phyloP scores from a whole-genome alignment of 371 early-diverging fungal genomes.

The Circinella minor region DNA sequence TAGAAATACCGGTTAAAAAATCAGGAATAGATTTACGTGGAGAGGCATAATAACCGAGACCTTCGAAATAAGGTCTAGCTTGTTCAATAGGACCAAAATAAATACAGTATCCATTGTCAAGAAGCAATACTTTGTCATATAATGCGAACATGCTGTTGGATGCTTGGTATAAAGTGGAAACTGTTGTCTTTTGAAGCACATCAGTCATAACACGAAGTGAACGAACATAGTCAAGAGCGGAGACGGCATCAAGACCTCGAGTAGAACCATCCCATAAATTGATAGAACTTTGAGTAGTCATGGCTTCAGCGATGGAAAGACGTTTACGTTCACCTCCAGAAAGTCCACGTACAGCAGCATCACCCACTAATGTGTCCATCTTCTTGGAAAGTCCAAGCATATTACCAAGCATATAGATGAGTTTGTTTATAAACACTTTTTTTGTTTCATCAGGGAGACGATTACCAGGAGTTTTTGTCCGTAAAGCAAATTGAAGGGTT shows the following conservation, averaged over 20 bases:
- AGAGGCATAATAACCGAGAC: conserved; percentile 57
- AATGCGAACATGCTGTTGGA: conserved; percentile 61
- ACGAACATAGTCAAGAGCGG: conserved; percentile 67
- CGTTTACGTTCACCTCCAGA: conserved; percentile 78
- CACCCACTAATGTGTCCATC: conserved; percentile 71
- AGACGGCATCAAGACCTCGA: conserved; percentile 76
- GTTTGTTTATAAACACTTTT: conserved; percentile 21
- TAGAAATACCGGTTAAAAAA: conserved; percentile 64
- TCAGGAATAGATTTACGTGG: conserved; percentile 70
- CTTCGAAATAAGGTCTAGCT: conserved; percentile 51
- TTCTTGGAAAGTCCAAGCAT: conserved; percentile 59
- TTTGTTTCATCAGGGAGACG: conserved; percentile 35
- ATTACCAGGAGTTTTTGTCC: conserved; percentile 45
- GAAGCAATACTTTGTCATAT: conserved; percentile 63
- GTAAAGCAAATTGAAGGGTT: conserved; percentile 55
- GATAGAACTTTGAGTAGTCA: conserved; percentile 60
- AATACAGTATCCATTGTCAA: conserved; percentile 60
- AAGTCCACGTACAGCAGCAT: conserved; percentile 65
- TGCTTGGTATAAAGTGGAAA: conserved; percentile 61
- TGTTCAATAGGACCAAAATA: conserved; percentile 62
- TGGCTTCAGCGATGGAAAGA: conserved; percentile 69
- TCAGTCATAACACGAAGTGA: conserved; percentile 57
- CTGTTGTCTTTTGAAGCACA: conserved; percentile 53
- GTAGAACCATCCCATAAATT: conserved; percentile 74
- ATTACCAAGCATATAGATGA: conserved; percentile 40